A percentile compares a stretch with the other conserved stretches of the same genome.
These are phyloP conservation scores for Talaromyces islandicus DNA, from an alignment of 2,329 filamentous ascomycete genomes.

Conservation along the genomic window DNA sequence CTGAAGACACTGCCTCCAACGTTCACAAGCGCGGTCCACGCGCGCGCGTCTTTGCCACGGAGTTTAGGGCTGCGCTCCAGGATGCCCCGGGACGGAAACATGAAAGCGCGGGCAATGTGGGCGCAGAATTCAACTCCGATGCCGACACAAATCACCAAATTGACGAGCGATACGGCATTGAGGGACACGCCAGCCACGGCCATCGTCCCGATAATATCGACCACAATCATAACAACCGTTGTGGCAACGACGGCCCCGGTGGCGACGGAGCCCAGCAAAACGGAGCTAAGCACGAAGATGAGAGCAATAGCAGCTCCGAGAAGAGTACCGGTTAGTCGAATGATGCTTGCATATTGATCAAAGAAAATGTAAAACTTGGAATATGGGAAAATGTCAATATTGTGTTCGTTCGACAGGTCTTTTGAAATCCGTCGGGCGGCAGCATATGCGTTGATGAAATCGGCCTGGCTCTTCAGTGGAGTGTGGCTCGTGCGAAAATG, in stretches of 20 bases:
- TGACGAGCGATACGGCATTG: constrained; percentile 92
- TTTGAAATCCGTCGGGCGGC: constrained; percentile 81
- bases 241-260: constrained; percentile 78
- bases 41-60: constrained; percentile 73
- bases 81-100: constrained; percentile 77
- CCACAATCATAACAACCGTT: constrained; percentile 87
- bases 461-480: constrained; percentile 76
- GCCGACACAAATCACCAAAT: constrained; percentile 92
- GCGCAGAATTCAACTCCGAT: constrained; percentile 97
- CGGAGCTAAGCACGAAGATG: constrained; percentile 72
- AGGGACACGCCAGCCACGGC: constrained; percentile 79
- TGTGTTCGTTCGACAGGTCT: constrained; percentile 65
- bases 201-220: constrained; percentile 95
- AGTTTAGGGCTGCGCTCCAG: constrained; percentile 78
- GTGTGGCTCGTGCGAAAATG: constrained; percentile 91
- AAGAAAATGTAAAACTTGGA: constrained; percentile 99
- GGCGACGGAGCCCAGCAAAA: constrained; percentile 75
- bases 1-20: constrained; percentile 93
- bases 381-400: constrained; percentile 87
- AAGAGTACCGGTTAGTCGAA: constrained; percentile 70
- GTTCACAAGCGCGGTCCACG: constrained; percentile 90
- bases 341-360: constrained; percentile 87
- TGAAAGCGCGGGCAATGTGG: constrained; percentile 92
- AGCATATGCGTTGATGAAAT: constrained; percentile 88
- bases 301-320: constrained; percentile 78